phyloP scores from a whole-genome alignment of 73 alveolate species.

The Durusdinium trenchii region DNA sequence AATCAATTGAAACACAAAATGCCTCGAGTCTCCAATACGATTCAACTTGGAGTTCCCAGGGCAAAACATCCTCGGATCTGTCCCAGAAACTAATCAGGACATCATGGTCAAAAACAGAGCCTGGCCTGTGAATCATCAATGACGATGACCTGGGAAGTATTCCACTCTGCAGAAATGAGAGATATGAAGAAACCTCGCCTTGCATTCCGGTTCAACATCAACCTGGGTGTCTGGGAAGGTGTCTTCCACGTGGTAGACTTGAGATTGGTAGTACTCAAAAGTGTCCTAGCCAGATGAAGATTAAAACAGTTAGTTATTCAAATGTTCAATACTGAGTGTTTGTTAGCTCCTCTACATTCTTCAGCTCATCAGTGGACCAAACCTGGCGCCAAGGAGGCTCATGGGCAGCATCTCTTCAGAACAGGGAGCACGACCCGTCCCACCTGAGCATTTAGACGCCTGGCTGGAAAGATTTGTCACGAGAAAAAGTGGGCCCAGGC shows the following conservation, averaged over 20 bases:
- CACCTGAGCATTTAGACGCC: background rate
- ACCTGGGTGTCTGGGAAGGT: background rate
- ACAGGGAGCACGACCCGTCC: background rate
- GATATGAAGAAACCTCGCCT: background rate
- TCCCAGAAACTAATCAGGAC: background rate
- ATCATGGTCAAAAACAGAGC: no score
- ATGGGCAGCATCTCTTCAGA: background rate
- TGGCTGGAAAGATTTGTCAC: background rate
- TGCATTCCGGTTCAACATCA: background rate
- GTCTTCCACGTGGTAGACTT: background rate
- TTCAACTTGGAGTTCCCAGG: background rate
- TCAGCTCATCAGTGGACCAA: background rate
- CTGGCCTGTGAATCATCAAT: background rate
- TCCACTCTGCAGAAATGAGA: background rate
- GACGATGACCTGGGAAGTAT: background rate
- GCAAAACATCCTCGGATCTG: background rate
- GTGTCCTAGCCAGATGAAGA: background rate
- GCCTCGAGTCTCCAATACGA: background rate
- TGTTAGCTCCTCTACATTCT: background rate
- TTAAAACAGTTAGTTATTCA: background rate
- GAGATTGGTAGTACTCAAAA: background rate
- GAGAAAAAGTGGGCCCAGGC: background rate
- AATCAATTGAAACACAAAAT: no score
- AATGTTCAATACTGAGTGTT: background rate
- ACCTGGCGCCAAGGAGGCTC: background rate